phyloP scores from a whole-genome alignment of 2,329 filamentous ascomycete species.

The Pseudohalonectria lignicola region DNA sequence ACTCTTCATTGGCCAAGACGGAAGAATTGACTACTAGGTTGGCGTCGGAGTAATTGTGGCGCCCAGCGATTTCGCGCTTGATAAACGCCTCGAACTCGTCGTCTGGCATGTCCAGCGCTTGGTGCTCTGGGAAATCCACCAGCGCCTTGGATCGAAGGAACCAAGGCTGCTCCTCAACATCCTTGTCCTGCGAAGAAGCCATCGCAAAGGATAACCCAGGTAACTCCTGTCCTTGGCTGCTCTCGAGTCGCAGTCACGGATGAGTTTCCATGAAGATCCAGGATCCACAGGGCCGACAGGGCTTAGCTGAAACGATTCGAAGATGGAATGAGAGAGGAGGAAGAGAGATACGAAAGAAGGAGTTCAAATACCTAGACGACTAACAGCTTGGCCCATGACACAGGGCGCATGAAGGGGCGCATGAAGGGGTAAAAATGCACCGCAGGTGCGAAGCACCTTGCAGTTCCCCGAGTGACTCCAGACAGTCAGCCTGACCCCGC shows the following conservation, averaged over 20 bases:
- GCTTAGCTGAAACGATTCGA: neutral
- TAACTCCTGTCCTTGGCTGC: too few relatives aligned
- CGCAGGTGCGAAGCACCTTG: too few relatives aligned
- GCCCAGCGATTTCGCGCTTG: constrained; percentile 11
- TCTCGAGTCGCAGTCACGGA: too few relatives aligned
- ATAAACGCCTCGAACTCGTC: constrained; percentile 22
- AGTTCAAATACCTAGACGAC: too few relatives aligned
- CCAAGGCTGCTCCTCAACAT: constrained; percentile 16
- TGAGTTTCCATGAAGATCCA: neutral
- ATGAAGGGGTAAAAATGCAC: too few relatives aligned
- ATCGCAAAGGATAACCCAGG: neutral
- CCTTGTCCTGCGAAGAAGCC: neutral
- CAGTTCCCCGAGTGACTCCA: too few relatives aligned
- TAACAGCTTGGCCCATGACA: too few relatives aligned
- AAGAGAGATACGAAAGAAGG: too few relatives aligned
- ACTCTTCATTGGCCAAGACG: neutral
- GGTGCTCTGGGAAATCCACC: constrained; percentile 23
- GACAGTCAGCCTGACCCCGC: too few relatives aligned
- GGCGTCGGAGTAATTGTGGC: neutral
- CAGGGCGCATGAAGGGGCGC: too few relatives aligned
- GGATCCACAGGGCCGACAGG: neutral
- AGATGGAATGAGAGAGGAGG: neutral
- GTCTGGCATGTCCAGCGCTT: constrained; percentile 19
- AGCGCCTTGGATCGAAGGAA: constrained; percentile 26
- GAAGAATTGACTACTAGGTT: neutral